Conservation (phyloP, 1,139 yeast species). For the Geotrichum bryndzae region DNA sequence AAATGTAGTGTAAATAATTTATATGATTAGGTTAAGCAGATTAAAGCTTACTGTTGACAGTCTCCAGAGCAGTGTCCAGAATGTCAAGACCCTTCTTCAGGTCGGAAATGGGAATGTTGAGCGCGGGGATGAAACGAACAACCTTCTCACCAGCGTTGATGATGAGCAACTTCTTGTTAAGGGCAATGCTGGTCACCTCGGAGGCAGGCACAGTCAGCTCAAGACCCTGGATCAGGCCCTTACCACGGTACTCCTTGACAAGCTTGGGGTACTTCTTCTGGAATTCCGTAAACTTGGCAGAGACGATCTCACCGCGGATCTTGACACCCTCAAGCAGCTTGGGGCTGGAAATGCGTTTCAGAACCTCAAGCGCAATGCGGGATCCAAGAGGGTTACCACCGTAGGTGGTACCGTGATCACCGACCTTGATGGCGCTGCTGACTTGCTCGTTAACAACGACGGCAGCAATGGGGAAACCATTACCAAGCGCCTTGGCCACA, state of each 20-base stretch:
- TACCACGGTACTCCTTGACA: slow-evolving; percentile 64
- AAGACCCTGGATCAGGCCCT: slow-evolving; percentile 79
- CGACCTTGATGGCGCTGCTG: slow-evolving; percentile 66
- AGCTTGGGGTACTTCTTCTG: slow-evolving; percentile 52
- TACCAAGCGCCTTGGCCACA: slow-evolving; percentile 92
- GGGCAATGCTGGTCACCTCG: slow-evolving; percentile 59
- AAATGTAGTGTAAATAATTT: neutral
- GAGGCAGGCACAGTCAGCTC: slow-evolving; percentile 66
- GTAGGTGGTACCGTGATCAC: slow-evolving; percentile 96
- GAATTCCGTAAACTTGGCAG: slow-evolving; percentile 46
- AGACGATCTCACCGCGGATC: slow-evolving; percentile 51
- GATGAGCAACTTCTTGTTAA: slow-evolving; percentile 72
- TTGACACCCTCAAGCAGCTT: slow-evolving; percentile 56
- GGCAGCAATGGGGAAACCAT: slow-evolving; percentile 97
- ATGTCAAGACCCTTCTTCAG: slow-evolving; percentile 56
- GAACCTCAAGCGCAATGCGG: slow-evolving; percentile 69
- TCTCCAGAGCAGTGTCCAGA: slow-evolving; percentile 10
- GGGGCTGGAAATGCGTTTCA: slow-evolving; percentile 57
- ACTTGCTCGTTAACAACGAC: slow-evolving; percentile 78
- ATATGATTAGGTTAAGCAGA: neutral
- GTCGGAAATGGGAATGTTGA: slow-evolving; percentile 67
- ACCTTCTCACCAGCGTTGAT: slow-evolving; percentile 92
- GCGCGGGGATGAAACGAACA: slow-evolving; percentile 84
- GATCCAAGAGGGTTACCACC: slow-evolving; percentile 96
- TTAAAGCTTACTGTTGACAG: neutral